A percentile compares a stretch with the other conserved stretches of the same genome.
phyloP scores from a whole-genome alignment of 2,329 filamentous ascomycete genomes.

The Sporothrix brasiliensis region DNA sequence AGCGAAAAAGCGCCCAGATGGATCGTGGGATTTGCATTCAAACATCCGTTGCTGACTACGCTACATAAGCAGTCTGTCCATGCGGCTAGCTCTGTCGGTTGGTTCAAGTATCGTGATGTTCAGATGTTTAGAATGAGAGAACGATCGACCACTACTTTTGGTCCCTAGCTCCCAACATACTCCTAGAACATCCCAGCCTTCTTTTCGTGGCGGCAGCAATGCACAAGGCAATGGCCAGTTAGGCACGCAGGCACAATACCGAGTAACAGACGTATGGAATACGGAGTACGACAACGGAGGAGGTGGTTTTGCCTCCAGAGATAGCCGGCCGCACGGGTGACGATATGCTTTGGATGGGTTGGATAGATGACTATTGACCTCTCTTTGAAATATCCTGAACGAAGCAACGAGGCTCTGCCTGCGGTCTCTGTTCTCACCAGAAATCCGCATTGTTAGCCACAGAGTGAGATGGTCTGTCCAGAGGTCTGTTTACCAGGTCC shows the following conservation, averaged over 20 bases:
- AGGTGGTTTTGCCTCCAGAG: background rate
- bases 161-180: background rate
- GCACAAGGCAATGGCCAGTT: no score
- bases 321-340: background rate
- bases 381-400: background rate
- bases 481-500: background rate
- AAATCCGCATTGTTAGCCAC: constrained; percentile 1
- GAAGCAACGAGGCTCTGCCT: background rate
- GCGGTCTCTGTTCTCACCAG: background rate
- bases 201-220: constrained; percentile 6
- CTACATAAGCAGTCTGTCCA: background rate
- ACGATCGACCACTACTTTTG: background rate
- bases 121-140: no score
- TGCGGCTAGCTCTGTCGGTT: background rate
- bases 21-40: constrained; percentile 1
- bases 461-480: background rate
- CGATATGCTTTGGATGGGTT: background rate
- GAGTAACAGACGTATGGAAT: no score
- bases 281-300: no score
- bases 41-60: background rate
- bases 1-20: background rate
- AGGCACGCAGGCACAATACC: no score
- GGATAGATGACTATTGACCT: background rate
- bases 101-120: background rate
- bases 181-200: background rate